Evolutionary conservation across 768 basidiomycete species (phyloP), one percentile per base, ranked within the genome.

Genomic region (Boletales sp.): DNA sequence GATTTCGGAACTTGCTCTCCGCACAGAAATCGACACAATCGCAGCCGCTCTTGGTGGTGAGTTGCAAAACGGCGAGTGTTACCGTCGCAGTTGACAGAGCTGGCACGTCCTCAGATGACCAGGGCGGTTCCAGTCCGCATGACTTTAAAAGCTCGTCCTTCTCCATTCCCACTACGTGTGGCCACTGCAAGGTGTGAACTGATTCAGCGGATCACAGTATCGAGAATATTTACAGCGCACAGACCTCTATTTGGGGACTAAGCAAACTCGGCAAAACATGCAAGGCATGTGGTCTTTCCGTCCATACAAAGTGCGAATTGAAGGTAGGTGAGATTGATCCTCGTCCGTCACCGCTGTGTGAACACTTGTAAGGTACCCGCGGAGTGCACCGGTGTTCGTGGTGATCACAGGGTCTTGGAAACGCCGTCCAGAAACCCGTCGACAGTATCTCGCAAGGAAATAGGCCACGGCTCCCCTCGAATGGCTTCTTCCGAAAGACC

Each of bases 201-300:
- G 21, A 21, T 45, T 43, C 27, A 43, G 29, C 21, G 12, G 11
- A 38, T 37, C 31, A 8, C 17, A 35, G 6, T 18, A n/a, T 40
- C 13, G 29, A 15, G 29, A 38, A 30, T 37, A 46, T 40, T 56
- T 30, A 66, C 40, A 19, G 35, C 17, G 27, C 27, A 31, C 50
- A 91, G 89, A 76, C 84, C 10, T 87, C 86, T 8, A 90, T 93
- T 29, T 92, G 90, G 90, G 91, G 90, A 9, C 71, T 92, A 39
- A 86, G 81, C 63, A 91, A 90, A 66, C 87, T 89, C 62, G 90
- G 90, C 31, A 92, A 90, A 71, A 89, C 85, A 7, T 92, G 90
- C 71, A 84, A 76, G 63, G 67, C 74, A 12, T 93, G 91, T 63
- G 83, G 85, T 2, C 67, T 92, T 43, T 84, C 86, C 17, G 90